Evolutionary conservation across 306 rosid species (phyloP).

Genomic region (Glycine soja): DNA sequence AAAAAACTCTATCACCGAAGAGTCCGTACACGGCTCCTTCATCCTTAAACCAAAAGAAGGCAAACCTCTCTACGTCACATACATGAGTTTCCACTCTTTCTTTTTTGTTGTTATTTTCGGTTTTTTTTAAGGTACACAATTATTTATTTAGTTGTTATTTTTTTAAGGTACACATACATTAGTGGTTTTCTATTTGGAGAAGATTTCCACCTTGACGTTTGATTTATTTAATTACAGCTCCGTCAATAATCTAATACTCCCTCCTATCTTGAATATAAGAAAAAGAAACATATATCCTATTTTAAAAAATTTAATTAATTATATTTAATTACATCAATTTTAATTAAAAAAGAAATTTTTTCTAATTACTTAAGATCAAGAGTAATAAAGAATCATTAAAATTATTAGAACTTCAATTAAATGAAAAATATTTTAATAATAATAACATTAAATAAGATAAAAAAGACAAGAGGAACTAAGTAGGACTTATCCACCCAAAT

Average conservation of each 20-base stretch:
- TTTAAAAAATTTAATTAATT: no score
- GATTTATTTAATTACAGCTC: neutral
- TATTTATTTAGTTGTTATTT: neutral
- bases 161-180: neutral
- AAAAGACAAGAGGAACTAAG: no score
- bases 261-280: no score
- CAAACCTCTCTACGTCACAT: conserved; percentile 30
- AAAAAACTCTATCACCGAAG: neutral
- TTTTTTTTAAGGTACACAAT: neutral
- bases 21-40: neutral
- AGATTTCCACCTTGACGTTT: neutral
- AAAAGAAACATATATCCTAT: no score
- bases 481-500: neutral
- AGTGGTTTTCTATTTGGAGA: neutral
- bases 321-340: no score
- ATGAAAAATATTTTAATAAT: no score
- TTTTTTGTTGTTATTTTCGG: neutral
- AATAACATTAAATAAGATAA: no score
- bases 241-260: no score
- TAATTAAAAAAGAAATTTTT: no score
- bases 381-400: no score
- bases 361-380: no score
- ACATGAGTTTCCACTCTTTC: neutral
- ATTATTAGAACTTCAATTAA: no score
- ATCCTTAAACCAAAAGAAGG: neutral